A percentile compares a stretch with the other conserved stretches of the same genome.
Conservation (phyloP, 306 rosid genomes). For the Vachellia pachyceras region DNA sequence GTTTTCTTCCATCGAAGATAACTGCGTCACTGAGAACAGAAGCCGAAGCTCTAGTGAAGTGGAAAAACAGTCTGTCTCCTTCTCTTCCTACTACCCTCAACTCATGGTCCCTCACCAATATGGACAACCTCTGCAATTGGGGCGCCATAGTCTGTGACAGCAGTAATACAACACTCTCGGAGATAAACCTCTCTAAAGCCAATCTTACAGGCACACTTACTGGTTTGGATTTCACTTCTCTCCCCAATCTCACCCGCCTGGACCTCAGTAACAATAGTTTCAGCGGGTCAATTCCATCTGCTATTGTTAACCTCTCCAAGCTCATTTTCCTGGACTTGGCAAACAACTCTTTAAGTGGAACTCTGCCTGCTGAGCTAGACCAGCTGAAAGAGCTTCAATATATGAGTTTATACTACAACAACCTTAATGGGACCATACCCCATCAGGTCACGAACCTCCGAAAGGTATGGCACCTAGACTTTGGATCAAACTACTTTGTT, state of each 20-base stretch:
- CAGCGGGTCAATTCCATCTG: conserved; percentile 56
- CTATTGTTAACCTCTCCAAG: conserved; percentile 60
- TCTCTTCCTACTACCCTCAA: conserved; percentile 43
- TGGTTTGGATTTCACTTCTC: conserved; percentile 46
- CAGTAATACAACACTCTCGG: conserved; percentile 39
- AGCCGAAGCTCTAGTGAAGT: conserved; percentile 65
- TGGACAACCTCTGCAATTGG: conserved; percentile 64
- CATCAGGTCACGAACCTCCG: conserved; percentile 57
- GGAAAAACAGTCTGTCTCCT: conserved; percentile 55
- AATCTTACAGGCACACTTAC: conserved; percentile 47
- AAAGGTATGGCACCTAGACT: conserved; percentile 58
- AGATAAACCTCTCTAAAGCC: conserved; percentile 45
- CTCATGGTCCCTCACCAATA: conserved; percentile 64
- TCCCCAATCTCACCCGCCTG: conserved; percentile 53
- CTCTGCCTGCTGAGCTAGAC: conserved; percentile 57
- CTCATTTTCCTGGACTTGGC: conserved; percentile 65
- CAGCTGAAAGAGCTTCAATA: conserved; percentile 57
- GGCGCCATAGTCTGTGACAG: conserved; percentile 53
- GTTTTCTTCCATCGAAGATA: conserved; percentile 47
- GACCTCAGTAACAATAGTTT: conserved; percentile 55
- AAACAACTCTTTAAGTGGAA: conserved; percentile 42
- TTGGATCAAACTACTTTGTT: conserved; percentile 55
- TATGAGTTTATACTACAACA: conserved; percentile 50
- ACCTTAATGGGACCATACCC: conserved; percentile 54
- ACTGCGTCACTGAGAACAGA: conserved; percentile 57